Evolutionary conservation across 2,329 filamentous ascomycete genomes (phyloP), one percentile per base, ranked within the genome.

Genomic region (Tolypocladium ophioglossoides): DNA sequence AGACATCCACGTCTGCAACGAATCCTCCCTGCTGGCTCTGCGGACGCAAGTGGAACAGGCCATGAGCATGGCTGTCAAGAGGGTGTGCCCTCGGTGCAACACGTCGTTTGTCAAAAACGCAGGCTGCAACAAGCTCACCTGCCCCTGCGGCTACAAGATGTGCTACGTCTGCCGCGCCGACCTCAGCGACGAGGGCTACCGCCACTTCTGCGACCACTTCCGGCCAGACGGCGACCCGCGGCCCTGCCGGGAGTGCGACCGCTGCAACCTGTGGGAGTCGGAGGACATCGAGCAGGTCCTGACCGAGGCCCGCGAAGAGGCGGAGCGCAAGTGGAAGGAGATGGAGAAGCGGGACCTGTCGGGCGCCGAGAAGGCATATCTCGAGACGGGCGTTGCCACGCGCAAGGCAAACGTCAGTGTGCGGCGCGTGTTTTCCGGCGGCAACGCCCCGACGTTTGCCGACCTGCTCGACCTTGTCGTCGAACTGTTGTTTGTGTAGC

Each of bases 61-160:
- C 54, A 94, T 95, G 76, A 95, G 91, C 58, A 84, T 91, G 66
- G 92, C 92, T 27, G 84, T 97, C 67, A 99, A 97, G 73, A 87
- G 94, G 51, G 92, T 94, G 11, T 99, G 94, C 68, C 94, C 94
- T 10, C 83, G 86, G 50, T 99, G 94, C 75, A 86, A 89, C 61
- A 89, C 91, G 11, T 89, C 86, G 18, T 97, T 97, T 68, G 89
- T 99, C 71, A 97, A 97, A 70, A 86, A 84, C 8, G 85, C 86
- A 30, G 94, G 94, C 63, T 99, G 94, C 79, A 99, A 99, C 76
- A 97, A 97, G 73, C 79, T 99, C 41, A 92, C 90, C 7, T 97
- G 94, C 67, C 85, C 91, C 18, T 99, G 94, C 70, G 94, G 94
- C 10, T 97, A 97, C 72, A 87, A 88, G 62, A 97, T 97, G 92